These are phyloP conservation scores for Solanum ahanhuiri DNA, from an alignment of 257 asterid species.

Conservation along the genomic window DNA sequence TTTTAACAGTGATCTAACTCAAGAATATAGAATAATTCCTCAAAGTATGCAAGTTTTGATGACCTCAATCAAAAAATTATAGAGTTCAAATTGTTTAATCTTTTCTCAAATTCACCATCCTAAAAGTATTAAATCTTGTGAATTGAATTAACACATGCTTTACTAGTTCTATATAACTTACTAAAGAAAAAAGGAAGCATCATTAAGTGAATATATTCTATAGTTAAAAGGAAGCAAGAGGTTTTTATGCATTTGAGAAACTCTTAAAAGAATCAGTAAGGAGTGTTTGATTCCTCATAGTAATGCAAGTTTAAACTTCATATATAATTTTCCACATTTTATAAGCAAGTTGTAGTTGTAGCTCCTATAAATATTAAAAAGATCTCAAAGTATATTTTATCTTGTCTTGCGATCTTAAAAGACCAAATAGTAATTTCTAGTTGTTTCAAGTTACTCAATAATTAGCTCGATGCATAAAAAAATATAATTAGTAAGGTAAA, in stretches of 20 bases:
- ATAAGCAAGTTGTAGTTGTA: too few relatives aligned
- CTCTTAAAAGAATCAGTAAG: too few relatives aligned
- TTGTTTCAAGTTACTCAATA: neutral
- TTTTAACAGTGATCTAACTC: too few relatives aligned
- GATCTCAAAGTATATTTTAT: too few relatives aligned
- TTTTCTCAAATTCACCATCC: neutral
- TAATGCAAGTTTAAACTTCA: too few relatives aligned
- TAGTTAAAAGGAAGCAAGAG: too few relatives aligned
- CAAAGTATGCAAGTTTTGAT: neutral
- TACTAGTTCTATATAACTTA: neutral
- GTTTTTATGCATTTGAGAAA: too few relatives aligned
- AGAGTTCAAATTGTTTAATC: neutral
- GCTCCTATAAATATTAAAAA: too few relatives aligned
- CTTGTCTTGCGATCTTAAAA: neutral
- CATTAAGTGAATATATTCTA: neutral
- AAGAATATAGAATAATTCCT: too few relatives aligned
- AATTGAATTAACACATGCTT: neutral
- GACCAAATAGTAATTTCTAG: neutral
- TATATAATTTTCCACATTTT: too few relatives aligned
- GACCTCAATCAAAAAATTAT: neutral
- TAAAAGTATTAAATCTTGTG: too few relatives aligned
- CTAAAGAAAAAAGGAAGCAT: neutral
- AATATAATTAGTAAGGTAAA: neutral
- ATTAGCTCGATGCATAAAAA: neutral
- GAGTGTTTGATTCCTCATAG: too few relatives aligned